Base-by-base conservation (phyloP, 1,284 basidiomycete genomes). In the Melampsora occidentalis region DNA sequence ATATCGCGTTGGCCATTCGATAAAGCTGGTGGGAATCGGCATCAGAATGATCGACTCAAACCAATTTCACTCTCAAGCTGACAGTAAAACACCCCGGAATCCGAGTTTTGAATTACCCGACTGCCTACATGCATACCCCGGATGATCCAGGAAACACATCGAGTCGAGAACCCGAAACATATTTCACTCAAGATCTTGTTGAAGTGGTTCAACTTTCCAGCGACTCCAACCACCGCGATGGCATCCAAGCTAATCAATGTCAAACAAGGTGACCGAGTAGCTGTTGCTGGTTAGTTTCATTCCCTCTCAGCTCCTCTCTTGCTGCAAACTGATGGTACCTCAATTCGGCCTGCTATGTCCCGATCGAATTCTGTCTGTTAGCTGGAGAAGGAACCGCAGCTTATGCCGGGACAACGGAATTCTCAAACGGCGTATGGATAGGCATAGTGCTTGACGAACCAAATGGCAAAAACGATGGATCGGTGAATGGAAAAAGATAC, bases 401-500 rank as follows among this genome's bases (percentile, higher is more conserved):
- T 65, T 99, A 95, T 86, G 88, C 87, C 61, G 97, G 97, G 0
- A 82, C 88, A 67, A 87, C 97, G 0, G 87, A 87, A 3, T 99
- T 99, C 83, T 89, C 93, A 18, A 83, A 89, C 1, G 97, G 97
- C 0, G 91, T 91, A 84, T 99, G 97, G 97, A 88, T 97, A 77
- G 97, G 97, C 18, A 89, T 99, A 25, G 62, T 77, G 35, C 49
- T 77, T 0, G 42, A 57, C 10, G 46, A 35, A 71, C 79, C 87
- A 4, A 90, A 89, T 62, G 97, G 97, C 53, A 98, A 98, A 89
- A 99, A 99, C 85, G 91, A 99, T 81, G 97, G 97, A 1, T 88
- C 89, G 0, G 92, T 99, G 0, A 87, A 90, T 66, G 94, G 91
- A 35, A 86, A 90, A 76, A 81, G 84, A 9, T 99, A 99, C 85